Evolutionary conservation across 371 early-diverging fungal species (phyloP).

Genomic region (Funneliformis caledonium): DNA sequence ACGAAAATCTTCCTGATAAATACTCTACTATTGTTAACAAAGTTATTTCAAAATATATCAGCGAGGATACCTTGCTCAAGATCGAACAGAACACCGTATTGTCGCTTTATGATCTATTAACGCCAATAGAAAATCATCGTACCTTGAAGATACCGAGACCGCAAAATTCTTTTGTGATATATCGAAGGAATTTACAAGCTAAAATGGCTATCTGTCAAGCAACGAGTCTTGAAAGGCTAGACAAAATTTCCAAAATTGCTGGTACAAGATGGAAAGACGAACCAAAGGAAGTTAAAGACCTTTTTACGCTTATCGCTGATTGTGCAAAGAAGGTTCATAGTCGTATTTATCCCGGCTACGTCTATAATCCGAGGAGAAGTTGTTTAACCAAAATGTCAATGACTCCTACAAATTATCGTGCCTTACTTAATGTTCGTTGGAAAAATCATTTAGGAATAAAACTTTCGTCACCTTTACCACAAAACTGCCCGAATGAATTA

Average conservation of each 20-base stretch:
- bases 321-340: conserved; percentile 14
- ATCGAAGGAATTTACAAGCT: conserved; percentile 9
- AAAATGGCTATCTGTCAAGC: not conserved
- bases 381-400: not conserved
- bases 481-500: too few species aligned
- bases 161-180: conserved; percentile 8
- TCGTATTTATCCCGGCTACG: conserved; percentile 23
- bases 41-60: too few species aligned
- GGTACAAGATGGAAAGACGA: not conserved
- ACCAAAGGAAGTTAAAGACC: not conserved
- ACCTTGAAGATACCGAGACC: conserved; percentile 1
- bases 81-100: too few species aligned
- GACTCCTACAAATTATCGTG: too few species aligned
- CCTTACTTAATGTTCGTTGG: too few species aligned
- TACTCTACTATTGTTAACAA: too few species aligned
- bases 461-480: too few species aligned
- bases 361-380: conserved; percentile 18
- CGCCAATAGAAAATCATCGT: not conserved
- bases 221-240: not conserved
- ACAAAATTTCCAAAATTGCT: conserved; percentile 18
- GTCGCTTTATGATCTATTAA: too few species aligned
- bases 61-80: too few species aligned
- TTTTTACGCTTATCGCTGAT: conserved; percentile 1
- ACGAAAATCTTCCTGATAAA: too few species aligned
- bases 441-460: too few species aligned